Evolutionary conservation across 306 rosid genomes (phyloP), one percentile per base, ranked within the genome.

Genomic region (Cucurbita ficifolia): DNA sequence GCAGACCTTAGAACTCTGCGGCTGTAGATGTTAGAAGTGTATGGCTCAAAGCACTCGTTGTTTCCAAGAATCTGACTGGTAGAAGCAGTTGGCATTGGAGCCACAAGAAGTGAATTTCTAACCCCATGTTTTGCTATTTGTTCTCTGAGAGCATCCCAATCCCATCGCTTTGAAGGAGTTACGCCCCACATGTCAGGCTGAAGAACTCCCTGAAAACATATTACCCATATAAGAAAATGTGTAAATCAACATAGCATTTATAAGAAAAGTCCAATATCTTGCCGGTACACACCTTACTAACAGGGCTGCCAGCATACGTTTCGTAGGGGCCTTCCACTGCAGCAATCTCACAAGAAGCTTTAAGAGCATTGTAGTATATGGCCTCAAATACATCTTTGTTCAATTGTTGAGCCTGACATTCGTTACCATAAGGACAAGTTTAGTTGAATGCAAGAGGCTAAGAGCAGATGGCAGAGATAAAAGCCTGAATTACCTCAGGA

Each of bases 31-130:
- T 92, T 92, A 60, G 96, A 92, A 76, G 97, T 89, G 79, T 89
- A 92, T 2, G 97, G 97, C 81, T 92, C 97, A 88, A 92, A 92
- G 77, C 97, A 92, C 76, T 89, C 96, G 5, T 89, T 92, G 79
- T 92, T 92, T 80, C 96, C 96, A 83, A 92, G 90, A 83, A 92
- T 92, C 77, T 92, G 97, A 79, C 97, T 89, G 39, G 96, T 89
- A 17, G 96, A 92, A 3, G 96, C 97, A 63, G 96, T 92, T 9
- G 96, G 97, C 96, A 89, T 92, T 21, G 96, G 97, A 54, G 95
- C 95, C 7, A 89, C 83, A 74, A 92, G 94, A 80, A 92, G 96
- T 51, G 98, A 92, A 82, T 92, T 92, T 48, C 98, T 85, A 63
- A 85, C 84, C 73, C 96, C 98, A 40, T 72, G 70, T 75, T 77